Percentiles rank a stretch among this genome's conserved stretches.
phyloP scores from a whole-genome alignment of 345 rosid species.

The Eucalyptus lansdowneana region DNA sequence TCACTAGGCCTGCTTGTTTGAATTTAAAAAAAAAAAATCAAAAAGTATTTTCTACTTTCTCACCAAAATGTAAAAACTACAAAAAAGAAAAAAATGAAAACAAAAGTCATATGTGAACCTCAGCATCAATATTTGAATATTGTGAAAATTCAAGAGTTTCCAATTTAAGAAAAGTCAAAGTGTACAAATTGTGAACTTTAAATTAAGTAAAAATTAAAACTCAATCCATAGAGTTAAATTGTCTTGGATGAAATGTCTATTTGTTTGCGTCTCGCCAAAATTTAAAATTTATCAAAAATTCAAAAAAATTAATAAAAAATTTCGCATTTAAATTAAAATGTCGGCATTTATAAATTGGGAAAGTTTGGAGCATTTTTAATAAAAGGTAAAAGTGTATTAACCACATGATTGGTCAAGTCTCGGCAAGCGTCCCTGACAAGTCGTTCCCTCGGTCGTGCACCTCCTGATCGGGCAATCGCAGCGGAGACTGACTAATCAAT shows the following conservation, averaged over 20 bases:
- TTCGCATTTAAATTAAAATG: neutral
- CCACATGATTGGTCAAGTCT: neutral
- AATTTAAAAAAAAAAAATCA: too few species aligned
- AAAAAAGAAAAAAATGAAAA: too few species aligned
- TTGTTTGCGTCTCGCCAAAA: neutral
- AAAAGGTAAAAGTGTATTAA: neutral
- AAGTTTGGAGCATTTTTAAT: neutral
- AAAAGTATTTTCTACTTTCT: too few species aligned
- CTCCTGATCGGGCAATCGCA: neutral
- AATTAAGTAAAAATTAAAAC: neutral
- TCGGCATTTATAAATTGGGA: too few species aligned
- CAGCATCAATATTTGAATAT: neutral
- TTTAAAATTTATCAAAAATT: neutral
- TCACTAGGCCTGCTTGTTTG: neutral
- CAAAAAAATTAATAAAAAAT: neutral
- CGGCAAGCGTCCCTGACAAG: neutral
- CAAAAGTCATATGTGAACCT: neutral
- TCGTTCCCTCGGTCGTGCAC: neutral
- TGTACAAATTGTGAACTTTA: neutral
- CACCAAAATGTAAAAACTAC: neutral
- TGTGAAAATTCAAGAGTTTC: neutral
- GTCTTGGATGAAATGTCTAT: neutral
- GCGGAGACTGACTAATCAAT: neutral
- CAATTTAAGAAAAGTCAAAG: neutral
- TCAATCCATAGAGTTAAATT: neutral